Evolutionary conservation across 495 filamentous ascomycete genomes (phyloP), one percentile per base, ranked within the genome.

Genomic region (Podospora australis): DNA sequence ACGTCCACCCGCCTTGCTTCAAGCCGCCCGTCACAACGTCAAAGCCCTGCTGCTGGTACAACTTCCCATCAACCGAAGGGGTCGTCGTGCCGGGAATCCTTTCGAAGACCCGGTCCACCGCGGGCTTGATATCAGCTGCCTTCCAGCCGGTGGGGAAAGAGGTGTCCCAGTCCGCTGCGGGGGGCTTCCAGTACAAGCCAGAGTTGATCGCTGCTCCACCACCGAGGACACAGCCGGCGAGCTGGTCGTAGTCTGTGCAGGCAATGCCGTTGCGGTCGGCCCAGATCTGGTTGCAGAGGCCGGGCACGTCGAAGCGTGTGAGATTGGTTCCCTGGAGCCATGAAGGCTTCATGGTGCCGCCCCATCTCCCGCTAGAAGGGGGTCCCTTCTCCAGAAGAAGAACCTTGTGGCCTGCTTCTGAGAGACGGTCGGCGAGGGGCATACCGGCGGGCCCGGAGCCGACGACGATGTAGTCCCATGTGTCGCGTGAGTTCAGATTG

Each of bases 141-240:
- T 82, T 78, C 84, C 85, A 88, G 6, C 81, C 83, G 26, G 65
- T 38, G 4, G 85, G 84, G 65, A 86, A 89, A 57, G 82, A 81
- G 55, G 74, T 72, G 53, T 88, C 77, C 70, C 83, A 88, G 58
- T 88, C 85, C 9, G 65, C 64, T 13, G 54, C 40, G 28, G 72
- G 62, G 17, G 57, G 56, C 59, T 69, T 73, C 70, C 69, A 75
- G 67, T 69, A 75, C 20, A 75, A 55, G 8, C 71, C 78, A 25
- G 83, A 78, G 58, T 88, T 87, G 55, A 87, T 72, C 6, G 82
- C 82, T 6, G 81, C 80, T 30, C 82, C 82, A 53, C 84, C 84
- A 35, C 84, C 84, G 32, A 88, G 78, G 38, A 87, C 74, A 54
- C 84, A 89, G 23, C 81, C 84, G 34, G 81, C 82, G 76, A 82